Evolutionary conservation across 2,329 filamentous ascomycete genomes (phyloP).

Genomic region (Colletotrichum karsti): DNA sequence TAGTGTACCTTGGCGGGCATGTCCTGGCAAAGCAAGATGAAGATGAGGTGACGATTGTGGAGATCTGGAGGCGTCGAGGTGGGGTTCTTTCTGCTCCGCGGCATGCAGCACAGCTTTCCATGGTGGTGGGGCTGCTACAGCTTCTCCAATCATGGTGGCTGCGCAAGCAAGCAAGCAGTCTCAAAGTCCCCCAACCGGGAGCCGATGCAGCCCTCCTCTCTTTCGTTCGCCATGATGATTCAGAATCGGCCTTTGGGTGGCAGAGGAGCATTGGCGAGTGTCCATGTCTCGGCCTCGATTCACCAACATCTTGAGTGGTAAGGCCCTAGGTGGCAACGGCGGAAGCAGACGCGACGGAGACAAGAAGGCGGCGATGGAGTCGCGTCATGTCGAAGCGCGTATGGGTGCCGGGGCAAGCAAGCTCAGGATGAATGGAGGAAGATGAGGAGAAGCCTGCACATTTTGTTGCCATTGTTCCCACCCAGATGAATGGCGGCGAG

Average conservation of each 20-base stretch:
- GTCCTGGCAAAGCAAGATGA: slow-evolving; percentile 27
- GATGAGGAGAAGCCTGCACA: slow-evolving; percentile 9
- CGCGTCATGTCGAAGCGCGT: not conserved
- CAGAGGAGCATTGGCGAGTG: not conserved
- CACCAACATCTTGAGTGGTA: not conserved
- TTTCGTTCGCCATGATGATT: slow-evolving; percentile 17
- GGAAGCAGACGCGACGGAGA: not conserved
- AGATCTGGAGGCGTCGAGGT: slow-evolving; percentile 25
- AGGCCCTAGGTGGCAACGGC: not conserved
- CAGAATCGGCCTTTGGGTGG: slow-evolving; percentile 15
- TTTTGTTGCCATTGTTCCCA: slow-evolving; percentile 11
- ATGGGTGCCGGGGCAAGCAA: no score
- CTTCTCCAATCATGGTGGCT: slow-evolving; percentile 19
- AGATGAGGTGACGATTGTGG: slow-evolving; percentile 28
- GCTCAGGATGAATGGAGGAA: not conserved
- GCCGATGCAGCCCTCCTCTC: slow-evolving; percentile 8
- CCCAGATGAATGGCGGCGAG: slow-evolving; percentile 2
- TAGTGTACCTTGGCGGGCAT: slow-evolving; percentile 5
- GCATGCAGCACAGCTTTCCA: no score
- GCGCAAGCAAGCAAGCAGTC: no score
- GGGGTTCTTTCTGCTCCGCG: slow-evolving; percentile 9
- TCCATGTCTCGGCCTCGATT: not conserved
- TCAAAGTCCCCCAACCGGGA: no score
- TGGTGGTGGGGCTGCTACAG: slow-evolving; percentile 10
- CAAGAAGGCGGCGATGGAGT: not conserved